Conservation (phyloP, 1,284 basidiomycete species). For the Cerrena zonata region DNA sequence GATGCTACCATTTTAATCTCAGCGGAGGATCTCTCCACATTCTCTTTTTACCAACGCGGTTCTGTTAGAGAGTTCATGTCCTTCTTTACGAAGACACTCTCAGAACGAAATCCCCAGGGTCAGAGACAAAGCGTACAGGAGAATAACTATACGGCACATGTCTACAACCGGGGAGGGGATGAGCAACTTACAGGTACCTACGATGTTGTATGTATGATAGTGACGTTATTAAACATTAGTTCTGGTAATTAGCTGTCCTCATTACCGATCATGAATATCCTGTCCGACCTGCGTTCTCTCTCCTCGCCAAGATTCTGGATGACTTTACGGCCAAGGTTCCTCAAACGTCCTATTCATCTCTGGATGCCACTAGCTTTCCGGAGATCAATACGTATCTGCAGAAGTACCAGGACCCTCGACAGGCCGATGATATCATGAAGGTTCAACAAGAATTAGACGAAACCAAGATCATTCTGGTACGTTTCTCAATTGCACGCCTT, state of each 20-base stretch:
- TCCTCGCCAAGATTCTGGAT: conserved; percentile 90
- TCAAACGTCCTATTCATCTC: conserved; percentile 58
- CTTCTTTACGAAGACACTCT: conserved; percentile 90
- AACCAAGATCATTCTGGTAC: conserved; percentile 94
- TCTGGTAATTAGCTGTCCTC: conserved; percentile 64
- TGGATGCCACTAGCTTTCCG: conserved; percentile 60
- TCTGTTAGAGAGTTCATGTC: conserved; percentile 83
- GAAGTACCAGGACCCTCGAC: conserved; percentile 96
- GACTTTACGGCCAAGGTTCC: conserved; percentile 84
- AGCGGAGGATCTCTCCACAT: conserved; percentile 83
- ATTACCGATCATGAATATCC: conserved; percentile 97
- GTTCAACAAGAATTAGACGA: conserved; percentile 98
- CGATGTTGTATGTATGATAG: conserved; percentile 6
- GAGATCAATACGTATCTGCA: conserved; percentile 77
- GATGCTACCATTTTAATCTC: conserved; percentile 63
- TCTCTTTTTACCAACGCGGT: conserved; percentile 90
- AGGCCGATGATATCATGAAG: conserved; percentile 97
- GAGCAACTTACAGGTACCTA: conserved; percentile 73
- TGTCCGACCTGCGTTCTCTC: conserved; percentile 90
- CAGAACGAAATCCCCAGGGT: conserved; percentile 81
- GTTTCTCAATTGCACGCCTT: conserved; percentile 20
- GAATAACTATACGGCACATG: conserved; percentile 90
- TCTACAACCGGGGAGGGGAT: conserved; percentile 78
- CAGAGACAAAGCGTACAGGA: conserved; percentile 93
- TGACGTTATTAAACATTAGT: not conserved